Percentiles rank a stretch among this genome's conserved stretches.
phyloP scores from a whole-genome alignment of 2,329 filamentous ascomycete species.

The Ophiostoma pallidulum region DNA sequence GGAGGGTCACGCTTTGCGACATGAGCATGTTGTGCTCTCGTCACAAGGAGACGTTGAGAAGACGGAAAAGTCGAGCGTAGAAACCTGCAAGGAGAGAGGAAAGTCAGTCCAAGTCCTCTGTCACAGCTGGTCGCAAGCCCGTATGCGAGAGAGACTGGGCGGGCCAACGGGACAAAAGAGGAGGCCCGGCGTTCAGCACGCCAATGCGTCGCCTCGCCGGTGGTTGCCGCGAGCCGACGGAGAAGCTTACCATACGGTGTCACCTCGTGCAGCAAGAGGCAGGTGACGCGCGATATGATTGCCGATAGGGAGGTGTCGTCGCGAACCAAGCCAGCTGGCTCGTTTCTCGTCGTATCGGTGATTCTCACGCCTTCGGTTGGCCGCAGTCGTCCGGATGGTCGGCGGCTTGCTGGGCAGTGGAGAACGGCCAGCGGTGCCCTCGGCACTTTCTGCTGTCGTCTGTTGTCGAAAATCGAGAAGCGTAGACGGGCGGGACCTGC shows the following conservation, averaged over 20 bases:
- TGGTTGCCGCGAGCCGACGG: not conserved
- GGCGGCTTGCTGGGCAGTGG: too few relatives aligned
- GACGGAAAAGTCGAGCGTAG: not conserved
- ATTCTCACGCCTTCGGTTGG: too few relatives aligned
- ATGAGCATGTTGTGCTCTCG: conserved; percentile 42
- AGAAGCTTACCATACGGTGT: not conserved
- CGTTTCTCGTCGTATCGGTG: too few relatives aligned
- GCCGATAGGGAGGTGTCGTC: not conserved
- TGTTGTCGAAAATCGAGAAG: not conserved
- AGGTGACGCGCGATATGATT: not conserved
- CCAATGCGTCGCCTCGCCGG: not conserved
- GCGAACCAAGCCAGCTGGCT: not conserved
- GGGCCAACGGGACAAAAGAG: not conserved
- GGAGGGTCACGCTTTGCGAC: conserved; percentile 39
- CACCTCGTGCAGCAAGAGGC: not conserved
- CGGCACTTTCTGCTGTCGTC: not conserved
- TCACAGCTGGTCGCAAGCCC: too few relatives aligned
- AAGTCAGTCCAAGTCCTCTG: too few relatives aligned
- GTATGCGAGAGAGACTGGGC: too few relatives aligned
- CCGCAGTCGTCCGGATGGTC: too few relatives aligned
- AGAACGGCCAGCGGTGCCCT: too few relatives aligned
- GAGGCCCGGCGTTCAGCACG: not conserved
- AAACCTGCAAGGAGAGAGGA: not conserved
- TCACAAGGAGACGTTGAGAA: conserved; percentile 2
- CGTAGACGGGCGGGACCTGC: too few relatives aligned